Evolutionary conservation across 805 yeast genomes (phyloP).

Genomic region (Starmerella bombicola): DNA sequence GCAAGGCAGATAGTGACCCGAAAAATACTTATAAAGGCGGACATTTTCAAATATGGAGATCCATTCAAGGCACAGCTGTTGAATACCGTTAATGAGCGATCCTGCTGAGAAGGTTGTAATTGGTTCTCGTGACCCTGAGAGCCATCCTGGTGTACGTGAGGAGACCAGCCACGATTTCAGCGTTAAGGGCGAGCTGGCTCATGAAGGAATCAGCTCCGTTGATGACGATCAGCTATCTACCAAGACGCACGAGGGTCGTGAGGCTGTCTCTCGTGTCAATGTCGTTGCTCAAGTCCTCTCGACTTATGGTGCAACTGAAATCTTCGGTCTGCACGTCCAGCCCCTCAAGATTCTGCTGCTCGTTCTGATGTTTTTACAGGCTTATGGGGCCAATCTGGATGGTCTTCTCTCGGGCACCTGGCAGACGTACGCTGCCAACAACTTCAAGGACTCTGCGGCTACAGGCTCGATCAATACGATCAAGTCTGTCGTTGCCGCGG

Average conservation of each 20-base stretch:
- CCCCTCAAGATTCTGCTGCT: slow-evolving; percentile 25
- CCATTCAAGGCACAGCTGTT: too few species aligned
- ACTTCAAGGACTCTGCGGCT: slow-evolving; percentile 43
- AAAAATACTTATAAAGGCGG: too few species aligned
- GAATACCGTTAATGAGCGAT: neutral
- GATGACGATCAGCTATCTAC: neutral
- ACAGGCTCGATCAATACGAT: slow-evolving; percentile 48
- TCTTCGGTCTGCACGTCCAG: slow-evolving; percentile 3
- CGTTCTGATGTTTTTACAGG: slow-evolving; percentile 41
- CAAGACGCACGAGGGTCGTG: slow-evolving; percentile 1
- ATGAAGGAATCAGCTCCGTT: neutral
- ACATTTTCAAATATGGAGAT: too few species aligned
- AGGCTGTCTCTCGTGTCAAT: slow-evolving; percentile 9
- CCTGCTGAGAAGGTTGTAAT: neutral
- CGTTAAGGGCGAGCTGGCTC: neutral
- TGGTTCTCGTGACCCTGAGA: neutral
- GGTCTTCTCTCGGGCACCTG: slow-evolving; percentile 43
- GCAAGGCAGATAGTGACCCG: too few species aligned
- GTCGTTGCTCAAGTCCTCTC: slow-evolving; percentile 8
- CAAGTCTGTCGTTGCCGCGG: slow-evolving; percentile 46
- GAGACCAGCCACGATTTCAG: neutral
- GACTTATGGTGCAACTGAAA: neutral
- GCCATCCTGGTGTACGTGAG: neutral
- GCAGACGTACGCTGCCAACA: slow-evolving; percentile 44
- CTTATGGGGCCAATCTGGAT: slow-evolving; percentile 52